These are phyloP conservation scores for Bipolaris oryzae DNA, from an alignment of 2,329 filamentous ascomycete species.

Conservation along the genomic window DNA sequence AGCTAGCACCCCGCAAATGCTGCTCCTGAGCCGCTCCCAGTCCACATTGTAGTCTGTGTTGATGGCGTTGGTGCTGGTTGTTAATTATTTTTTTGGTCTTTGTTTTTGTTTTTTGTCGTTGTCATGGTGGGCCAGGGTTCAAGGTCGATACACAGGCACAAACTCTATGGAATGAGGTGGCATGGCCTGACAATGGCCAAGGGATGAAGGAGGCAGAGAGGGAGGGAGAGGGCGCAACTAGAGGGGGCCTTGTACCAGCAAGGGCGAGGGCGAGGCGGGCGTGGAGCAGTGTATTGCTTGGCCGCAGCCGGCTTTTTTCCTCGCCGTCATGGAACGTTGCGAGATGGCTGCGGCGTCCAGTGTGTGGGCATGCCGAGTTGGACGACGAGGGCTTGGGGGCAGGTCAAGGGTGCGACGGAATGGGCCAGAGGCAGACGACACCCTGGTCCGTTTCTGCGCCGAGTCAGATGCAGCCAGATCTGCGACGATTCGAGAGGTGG, in stretches of 20 bases:
- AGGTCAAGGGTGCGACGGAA: too few species aligned
- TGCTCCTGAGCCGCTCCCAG: background rate
- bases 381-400: too few species aligned
- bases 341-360: conserved; percentile 38
- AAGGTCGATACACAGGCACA: background rate
- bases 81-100: too few species aligned
- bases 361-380: conserved; percentile 31
- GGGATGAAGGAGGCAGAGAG: background rate
- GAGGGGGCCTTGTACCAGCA: background rate
- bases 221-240: background rate
- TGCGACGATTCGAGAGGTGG: conserved; percentile 35
- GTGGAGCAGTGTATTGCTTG: conserved; percentile 16
- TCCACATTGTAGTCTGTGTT: background rate
- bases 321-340: conserved; percentile 37
- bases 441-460: conserved; percentile 38
- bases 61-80: too few species aligned
- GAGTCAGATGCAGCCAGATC: conserved; percentile 44
- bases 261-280: conserved; percentile 17
- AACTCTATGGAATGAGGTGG: background rate
- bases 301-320: conserved; percentile 22
- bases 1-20: conserved; percentile 10
- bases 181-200: background rate
- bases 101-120: too few species aligned
- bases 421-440: conserved; percentile 32
- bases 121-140: too few species aligned